Evolutionary conservation across 345 rosid genomes (phyloP).

Genomic region (Linum lewisii): DNA sequence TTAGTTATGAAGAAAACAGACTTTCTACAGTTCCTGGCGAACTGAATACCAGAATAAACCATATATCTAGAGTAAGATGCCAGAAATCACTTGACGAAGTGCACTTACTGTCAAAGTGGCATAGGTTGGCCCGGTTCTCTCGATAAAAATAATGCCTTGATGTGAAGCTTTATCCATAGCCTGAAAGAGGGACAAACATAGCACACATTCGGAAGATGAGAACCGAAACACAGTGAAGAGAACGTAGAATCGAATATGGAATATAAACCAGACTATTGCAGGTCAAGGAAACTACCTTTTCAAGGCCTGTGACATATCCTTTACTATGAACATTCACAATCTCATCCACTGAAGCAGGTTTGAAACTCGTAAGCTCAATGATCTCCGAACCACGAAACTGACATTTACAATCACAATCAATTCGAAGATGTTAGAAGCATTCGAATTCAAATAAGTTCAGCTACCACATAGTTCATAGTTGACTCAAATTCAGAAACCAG

Average conservation of each 20-base stretch:
- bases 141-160: constrained; percentile 63
- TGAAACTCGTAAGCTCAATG: constrained; percentile 55
- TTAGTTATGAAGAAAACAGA: not conserved
- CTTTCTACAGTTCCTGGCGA: not conserved
- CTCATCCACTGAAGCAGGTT: constrained; percentile 68
- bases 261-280: not conserved
- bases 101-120: constrained; percentile 70
- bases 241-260: not conserved
- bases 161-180: constrained; percentile 75
- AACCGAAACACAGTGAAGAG: not conserved
- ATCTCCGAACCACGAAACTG: constrained; percentile 69
- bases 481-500: too few relatives aligned
- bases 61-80: too few relatives aligned
- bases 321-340: constrained; percentile 63
- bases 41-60: not conserved
- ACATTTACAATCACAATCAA: constrained; percentile 9
- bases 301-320: constrained; percentile 76
- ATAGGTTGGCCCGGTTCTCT: constrained; percentile 88
- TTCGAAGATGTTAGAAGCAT: not conserved
- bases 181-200: constrained; percentile 19
- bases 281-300: constrained; percentile 45
- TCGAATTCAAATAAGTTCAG: too few relatives aligned
- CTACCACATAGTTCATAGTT: too few relatives aligned
- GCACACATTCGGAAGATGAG: not conserved
- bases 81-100: constrained; percentile 1